These are phyloP conservation scores for Phyllostachys edulis DNA, from an alignment of 176 grass and related monocot species.

Conservation along the genomic window DNA sequence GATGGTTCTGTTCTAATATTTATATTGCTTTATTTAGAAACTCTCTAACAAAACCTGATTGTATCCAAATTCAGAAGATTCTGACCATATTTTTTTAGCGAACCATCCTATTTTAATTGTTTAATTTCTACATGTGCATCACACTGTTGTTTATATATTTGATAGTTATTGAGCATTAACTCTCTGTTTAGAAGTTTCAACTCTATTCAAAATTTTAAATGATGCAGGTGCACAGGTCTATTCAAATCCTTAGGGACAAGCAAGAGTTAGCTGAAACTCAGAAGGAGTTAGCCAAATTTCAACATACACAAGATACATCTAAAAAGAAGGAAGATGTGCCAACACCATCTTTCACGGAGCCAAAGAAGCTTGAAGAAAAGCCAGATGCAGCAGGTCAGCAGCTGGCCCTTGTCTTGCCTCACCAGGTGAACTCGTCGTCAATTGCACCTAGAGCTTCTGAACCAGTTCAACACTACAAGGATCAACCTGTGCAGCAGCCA, in stretches of 20 bases:
- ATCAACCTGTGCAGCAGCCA: conserved; percentile 54
- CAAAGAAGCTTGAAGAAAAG: conserved; percentile 62
- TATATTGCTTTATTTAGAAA: conserved; percentile 24
- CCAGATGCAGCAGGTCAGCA: conserved; percentile 59
- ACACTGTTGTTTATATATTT: conserved; percentile 4
- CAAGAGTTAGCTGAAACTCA: conserved; percentile 90
- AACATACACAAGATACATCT: conserved; percentile 68
- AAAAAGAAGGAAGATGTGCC: conserved; percentile 59
- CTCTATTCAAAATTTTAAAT: conserved; percentile 12
- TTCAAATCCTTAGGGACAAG: conserved; percentile 91
- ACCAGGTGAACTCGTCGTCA: conserved; percentile 51
- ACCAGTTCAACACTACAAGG: conserved; percentile 50
- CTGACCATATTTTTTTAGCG: background rate
- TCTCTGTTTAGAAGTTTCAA: conserved; percentile 14
- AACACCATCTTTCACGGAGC: conserved; percentile 43
- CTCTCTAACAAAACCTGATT: background rate
- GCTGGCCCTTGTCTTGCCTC: conserved; percentile 71
- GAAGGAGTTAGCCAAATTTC: conserved; percentile 91
- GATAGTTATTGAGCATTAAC: conserved; percentile 13
- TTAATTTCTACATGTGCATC: background rate
- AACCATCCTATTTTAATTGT: background rate
- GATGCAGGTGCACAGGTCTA: conserved; percentile 82
- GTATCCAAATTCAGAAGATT: background rate
- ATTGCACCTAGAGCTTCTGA: conserved; percentile 49
- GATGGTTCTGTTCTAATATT: conserved; percentile 12